Base-by-base conservation (phyloP, 352 stramenopile genomes). In the Pythium guiyangense region DNA sequence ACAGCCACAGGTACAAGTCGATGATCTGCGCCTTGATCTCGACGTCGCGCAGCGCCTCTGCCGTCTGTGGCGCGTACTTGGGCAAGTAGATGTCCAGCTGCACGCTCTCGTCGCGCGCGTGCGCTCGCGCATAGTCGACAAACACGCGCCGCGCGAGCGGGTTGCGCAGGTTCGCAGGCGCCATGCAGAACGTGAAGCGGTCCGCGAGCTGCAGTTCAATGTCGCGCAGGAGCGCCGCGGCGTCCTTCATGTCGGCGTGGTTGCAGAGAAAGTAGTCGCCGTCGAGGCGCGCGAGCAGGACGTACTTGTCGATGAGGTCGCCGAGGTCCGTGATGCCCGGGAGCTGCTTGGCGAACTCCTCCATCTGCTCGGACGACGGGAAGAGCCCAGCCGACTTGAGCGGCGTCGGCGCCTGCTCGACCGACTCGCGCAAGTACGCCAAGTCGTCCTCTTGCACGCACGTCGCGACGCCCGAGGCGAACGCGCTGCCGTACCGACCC, bases 1-100 rank as follows among this genome's bases (percentile, higher is more conserved):
- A 91, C 1, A 98, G 73, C 96, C 96, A 98, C 20, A 98, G 60
- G 70, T 98, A 98, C 37, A 98, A 45, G 54, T 98, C 93, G 43
- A 98, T 88, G 59, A 97, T 86, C 64, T 94, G 84, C 54, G 96
- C 84, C 59, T 97, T 89, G 57, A 84, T 86, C 68, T 97, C 97
- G 4, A 98, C 69, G 46, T 93, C 77, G 0, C 77, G 74, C 49
- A 98, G 71, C 54, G 95, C 73, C 29, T 96, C 77, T 29, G 94
- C 84, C 11, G 81, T 88, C 22, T 82, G 84, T 17, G 91, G 79
- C 18, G 74, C 50, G 57, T 73, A 78, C 49, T 79, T 74, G 1
- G 79, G 71, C 47, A 96, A 62, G 59, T 83, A 89, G 44, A 96
- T 81, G 59, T 92, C 83, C 14, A 98, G 62, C 46, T 86, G 84